Evolutionary conservation across 164 flowering plant species (phyloP), one percentile per base, ranked within the genome.

Genomic region (Liquidambar formosana): DNA sequence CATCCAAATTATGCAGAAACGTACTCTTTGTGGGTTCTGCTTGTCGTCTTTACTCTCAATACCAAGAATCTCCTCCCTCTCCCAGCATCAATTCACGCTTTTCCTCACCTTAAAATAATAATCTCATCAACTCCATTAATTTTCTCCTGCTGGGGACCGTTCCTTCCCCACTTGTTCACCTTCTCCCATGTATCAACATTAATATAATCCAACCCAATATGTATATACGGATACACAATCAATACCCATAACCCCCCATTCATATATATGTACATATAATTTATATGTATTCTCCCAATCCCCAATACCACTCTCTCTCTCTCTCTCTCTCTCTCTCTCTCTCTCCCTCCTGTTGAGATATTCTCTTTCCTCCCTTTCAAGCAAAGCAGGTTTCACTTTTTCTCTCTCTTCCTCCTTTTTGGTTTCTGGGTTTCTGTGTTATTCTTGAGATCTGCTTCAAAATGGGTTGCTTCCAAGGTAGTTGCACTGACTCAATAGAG

Each of bases 381-480:
- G 89, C 83, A 85, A 84, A 77, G 87, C 66, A 70, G 71, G 74
- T 67, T 67, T 60, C 46, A 52, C 81, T 75, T 76, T 71, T 64
- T 16, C 12, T 25, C 67, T 44, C 53, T 63, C 49, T 73, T 65
- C 67, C 58, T 63, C 57, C 57, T 61, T 78, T 64, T 62, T 61
- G 63, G 72, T 43, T 77, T 63, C 57, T 79, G 77, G 74, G 73
- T 69, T 70, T 74, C 75, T 80, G 79, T 73, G 75, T 59, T 64
- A 54, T 52, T 56, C 12, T 76, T 68, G 82, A 79, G 83, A 77
- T 85, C 86, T 73, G 68, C 61, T 59, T 62, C 28, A 61, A 66
- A 76, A 85, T 88, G 92, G 89, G 82, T 46, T 68, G 63, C 66
- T 74, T 78, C 61, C 76, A 70, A 77, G 75, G 43, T 46, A 60